A percentile compares a stretch with the other conserved stretches of the same genome.
These are phyloP conservation scores for Colletotrichum camelliae DNA, from an alignment of 2,329 filamentous ascomycete genomes.

Conservation along the genomic window DNA sequence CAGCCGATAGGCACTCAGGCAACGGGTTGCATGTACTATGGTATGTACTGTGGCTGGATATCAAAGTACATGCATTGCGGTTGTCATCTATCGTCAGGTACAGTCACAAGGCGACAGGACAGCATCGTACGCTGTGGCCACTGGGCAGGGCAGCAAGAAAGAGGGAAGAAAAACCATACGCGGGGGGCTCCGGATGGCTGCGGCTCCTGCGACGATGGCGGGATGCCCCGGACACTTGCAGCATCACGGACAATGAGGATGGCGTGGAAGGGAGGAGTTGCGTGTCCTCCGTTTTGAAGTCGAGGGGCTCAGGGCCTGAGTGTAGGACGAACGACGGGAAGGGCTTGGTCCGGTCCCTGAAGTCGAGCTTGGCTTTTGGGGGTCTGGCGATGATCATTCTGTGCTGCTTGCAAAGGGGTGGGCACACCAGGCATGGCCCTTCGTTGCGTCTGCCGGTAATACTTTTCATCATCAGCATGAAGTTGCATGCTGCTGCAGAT, in stretches of 20 bases:
- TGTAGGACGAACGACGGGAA: slow-evolving; percentile 3
- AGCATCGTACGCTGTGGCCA: background rate
- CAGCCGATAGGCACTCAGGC: background rate
- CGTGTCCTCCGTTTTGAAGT: slow-evolving; percentile 15
- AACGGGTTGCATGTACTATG: background rate
- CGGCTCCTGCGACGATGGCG: background rate
- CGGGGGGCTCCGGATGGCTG: background rate
- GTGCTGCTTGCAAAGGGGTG: background rate
- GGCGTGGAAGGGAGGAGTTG: background rate
- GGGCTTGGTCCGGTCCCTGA: slow-evolving; percentile 5
- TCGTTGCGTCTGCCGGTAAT: background rate
- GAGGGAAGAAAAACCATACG: background rate
- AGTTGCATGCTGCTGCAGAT: background rate
- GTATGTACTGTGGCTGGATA: background rate
- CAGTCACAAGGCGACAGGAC: background rate
- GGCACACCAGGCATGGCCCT: background rate
- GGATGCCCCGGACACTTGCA: slow-evolving; percentile 9
- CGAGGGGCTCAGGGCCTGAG: background rate
- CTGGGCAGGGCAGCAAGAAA: background rate
- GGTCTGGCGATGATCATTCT: background rate
- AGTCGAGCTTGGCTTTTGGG: background rate
- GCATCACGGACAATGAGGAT: slow-evolving; percentile 1
- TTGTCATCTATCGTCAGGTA: background rate
- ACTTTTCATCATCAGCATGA: background rate
- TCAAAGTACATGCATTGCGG: background rate